phyloP scores from a whole-genome alignment of 441 rosid genomes.

The Capsella rubella region DNA sequence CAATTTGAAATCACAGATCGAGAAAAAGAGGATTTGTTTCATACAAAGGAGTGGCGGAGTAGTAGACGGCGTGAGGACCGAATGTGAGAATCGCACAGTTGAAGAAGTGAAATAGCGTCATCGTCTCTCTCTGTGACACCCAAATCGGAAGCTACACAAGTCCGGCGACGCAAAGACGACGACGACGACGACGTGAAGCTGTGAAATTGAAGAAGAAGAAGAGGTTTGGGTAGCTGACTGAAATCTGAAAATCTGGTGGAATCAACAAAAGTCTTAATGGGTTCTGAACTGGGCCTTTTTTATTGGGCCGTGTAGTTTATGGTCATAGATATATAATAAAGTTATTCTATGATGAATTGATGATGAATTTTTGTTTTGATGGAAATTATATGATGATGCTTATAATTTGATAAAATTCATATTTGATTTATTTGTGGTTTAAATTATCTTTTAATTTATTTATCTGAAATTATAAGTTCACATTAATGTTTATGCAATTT shows the following conservation, averaged over 20 bases:
- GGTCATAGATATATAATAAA: too few species aligned
- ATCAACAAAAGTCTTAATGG: constrained; percentile 16
- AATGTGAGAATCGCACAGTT: constrained; percentile 97
- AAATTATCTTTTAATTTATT: too few species aligned
- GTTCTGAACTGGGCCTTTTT: background rate
- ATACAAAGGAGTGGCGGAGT: constrained; percentile 95
- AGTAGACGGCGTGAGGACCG: constrained; percentile 98
- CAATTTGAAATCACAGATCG: constrained; percentile 37
- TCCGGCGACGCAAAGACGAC: constrained; percentile 28
- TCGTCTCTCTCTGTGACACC: constrained; percentile 34
- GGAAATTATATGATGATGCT: too few species aligned
- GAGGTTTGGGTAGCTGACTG: background rate
- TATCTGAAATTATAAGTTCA: too few species aligned
- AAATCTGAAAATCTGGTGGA: constrained; percentile 30
- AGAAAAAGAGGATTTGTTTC: constrained; percentile 10
- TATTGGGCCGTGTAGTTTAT: background rate
- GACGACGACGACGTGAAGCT: constrained; percentile 27
- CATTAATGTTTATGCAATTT: too few species aligned
- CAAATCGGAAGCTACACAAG: constrained; percentile 3
- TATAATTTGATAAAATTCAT: too few species aligned
- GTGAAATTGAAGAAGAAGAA: constrained; percentile 11
- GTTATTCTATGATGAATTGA: too few species aligned
- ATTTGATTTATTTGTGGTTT: too few species aligned
- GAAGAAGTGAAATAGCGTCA: constrained; percentile 97
- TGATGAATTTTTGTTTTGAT: too few species aligned